These are phyloP conservation scores for Avena insularis DNA, from an alignment of 176 grass and related monocot species.

Conservation along the genomic window DNA sequence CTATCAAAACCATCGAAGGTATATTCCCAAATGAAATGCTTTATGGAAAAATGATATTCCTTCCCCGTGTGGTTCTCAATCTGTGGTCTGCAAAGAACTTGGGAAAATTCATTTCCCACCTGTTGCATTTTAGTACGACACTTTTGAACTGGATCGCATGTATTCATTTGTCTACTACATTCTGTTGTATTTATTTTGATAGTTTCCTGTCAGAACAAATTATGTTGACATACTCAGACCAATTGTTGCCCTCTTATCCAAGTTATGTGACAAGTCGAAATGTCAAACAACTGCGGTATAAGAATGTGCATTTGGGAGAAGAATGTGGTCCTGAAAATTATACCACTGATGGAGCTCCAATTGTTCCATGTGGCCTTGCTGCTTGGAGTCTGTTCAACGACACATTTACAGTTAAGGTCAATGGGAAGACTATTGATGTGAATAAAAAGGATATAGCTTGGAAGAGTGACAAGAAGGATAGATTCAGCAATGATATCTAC, in stretches of 20 bases:
- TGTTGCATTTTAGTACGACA: not conserved
- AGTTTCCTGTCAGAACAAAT: not conserved
- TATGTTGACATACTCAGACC: constrained; percentile 11
- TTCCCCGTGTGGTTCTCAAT: not conserved
- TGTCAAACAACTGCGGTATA: constrained; percentile 74
- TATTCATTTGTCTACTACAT: constrained; percentile 5
- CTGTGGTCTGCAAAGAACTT: not conserved
- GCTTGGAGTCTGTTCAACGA: constrained; percentile 97
- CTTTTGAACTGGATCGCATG: not conserved
- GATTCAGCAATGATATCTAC: constrained; percentile 86
- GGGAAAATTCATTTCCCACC: not conserved
- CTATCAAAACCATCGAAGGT: constrained; percentile 96
- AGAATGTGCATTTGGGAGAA: constrained; percentile 44
- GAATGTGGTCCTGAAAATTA: constrained; percentile 70
- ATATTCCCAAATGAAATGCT: constrained; percentile 26
- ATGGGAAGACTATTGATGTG: constrained; percentile 60
- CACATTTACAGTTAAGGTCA: constrained; percentile 64
- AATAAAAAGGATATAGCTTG: constrained; percentile 95
- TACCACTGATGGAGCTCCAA: constrained; percentile 52
- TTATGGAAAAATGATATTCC: not conserved
- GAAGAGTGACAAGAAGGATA: constrained; percentile 73
- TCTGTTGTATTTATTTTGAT: constrained; percentile 24
- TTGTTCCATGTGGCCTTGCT: constrained; percentile 90
- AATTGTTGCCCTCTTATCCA: constrained; percentile 28
- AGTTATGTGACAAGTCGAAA: constrained; percentile 89